Evolutionary conservation across 805 yeast genomes (phyloP), one percentile per base, ranked within the genome.

Genomic region (Saturnispora galanensis): DNA sequence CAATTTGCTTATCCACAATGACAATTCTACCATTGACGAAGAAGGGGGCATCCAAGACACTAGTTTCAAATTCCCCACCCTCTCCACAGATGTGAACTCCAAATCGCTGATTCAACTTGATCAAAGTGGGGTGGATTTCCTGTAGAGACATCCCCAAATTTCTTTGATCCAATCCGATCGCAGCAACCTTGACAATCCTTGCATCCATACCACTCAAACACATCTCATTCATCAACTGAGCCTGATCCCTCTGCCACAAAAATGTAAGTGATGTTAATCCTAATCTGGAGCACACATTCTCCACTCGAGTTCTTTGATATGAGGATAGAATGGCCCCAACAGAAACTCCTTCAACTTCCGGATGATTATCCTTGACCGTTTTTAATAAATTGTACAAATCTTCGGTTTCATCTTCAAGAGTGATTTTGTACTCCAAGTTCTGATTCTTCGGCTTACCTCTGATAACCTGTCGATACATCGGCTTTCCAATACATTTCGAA

Each of bases 61-160:
- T 66, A 0, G 96, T 82, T 60, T 93, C 99, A 62, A 87, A 93
- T 62, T 93, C 99, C 1, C 99, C 99, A 31, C 99, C 99, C 67
- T 93, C 99, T 11, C 99, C 99, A 66, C 98, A 93, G 0, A 93
- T 79, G 60, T 90, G 96, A 11, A 89, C 84, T 2, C 89, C 95
- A 63, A 76, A 89, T 60, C 67, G 64, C 9, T 58, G 48, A 58
- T 88, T 82, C 48, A 89, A 65, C 34, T 67, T 66, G 10, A 67
- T 50, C 57, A 93, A 61, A 0, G 66, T 71, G 1, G 86, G 83
- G 45, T 72, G 74, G 50, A 82, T 66, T 49, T 84, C 74, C 4
- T 69, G 74, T 36, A 93, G 66, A 2, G 80, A 66, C 58, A 74
- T 73, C 2, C 94, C 95, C 49, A 93, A 65, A 62, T 88, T 84